Evolutionary conservation across 164 flowering plant species (phyloP).

Genomic region (Macadamia integrifolia): DNA sequence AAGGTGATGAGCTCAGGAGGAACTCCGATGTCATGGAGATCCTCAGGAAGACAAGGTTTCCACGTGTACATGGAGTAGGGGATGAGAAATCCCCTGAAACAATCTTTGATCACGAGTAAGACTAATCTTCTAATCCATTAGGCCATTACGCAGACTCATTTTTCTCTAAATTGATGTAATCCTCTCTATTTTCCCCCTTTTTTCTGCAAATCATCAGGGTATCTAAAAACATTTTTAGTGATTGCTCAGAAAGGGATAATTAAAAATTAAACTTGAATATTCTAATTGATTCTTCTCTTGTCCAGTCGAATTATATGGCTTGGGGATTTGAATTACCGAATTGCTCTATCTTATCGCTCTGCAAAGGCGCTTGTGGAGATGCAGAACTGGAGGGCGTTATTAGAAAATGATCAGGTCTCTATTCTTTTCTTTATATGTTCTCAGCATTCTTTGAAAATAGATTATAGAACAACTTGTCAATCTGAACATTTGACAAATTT

Average conservation of each 20-base stretch:
- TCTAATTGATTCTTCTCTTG: constrained; percentile 5
- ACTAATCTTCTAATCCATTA: neutral
- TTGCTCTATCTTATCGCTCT: constrained; percentile 80
- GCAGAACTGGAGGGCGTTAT: constrained; percentile 86
- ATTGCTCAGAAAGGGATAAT: neutral
- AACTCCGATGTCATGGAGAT: constrained; percentile 98
- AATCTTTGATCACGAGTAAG: constrained; percentile 94
- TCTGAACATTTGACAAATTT: constrained; percentile 12
- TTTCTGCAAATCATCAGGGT: neutral
- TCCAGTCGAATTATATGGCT: constrained; percentile 94
- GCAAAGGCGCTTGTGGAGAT: constrained; percentile 97
- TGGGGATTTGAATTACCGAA: constrained; percentile 92
- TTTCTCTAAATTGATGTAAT: neutral
- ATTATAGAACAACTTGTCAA: neutral
- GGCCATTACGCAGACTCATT: neutral
- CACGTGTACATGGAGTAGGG: constrained; percentile 68
- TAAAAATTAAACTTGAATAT: neutral
- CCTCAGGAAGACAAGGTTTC: constrained; percentile 93
- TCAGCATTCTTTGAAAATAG: neutral
- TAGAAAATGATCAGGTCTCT: constrained; percentile 86
- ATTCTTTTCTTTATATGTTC: neutral
- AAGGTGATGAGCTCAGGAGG: constrained; percentile 92
- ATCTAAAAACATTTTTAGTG: neutral
- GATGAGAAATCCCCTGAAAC: constrained; percentile 80
- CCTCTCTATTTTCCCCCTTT: neutral